phyloP scores from a whole-genome alignment of 805 yeast species.

The Sugiyamaella smithiae region DNA sequence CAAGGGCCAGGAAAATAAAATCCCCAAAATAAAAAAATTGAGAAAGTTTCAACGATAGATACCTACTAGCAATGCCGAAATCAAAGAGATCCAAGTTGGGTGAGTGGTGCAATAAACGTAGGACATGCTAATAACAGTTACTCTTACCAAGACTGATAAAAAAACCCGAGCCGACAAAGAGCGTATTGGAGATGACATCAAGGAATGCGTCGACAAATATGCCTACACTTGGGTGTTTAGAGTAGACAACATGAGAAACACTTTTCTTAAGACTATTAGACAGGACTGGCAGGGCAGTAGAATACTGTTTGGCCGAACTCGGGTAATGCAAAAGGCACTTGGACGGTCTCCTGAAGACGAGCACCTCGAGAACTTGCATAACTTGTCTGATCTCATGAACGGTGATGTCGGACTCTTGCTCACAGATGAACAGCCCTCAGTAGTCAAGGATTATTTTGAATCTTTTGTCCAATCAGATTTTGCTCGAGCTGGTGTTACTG shows the following conservation, averaged over 20 bases:
- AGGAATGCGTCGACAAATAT: conserved; percentile 73
- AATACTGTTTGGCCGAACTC: conserved; percentile 84
- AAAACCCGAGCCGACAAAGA: conserved; percentile 92
- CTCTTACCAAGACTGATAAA: conserved; percentile 93
- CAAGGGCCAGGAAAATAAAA: too few relatives aligned
- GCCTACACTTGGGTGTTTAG: conserved; percentile 81
- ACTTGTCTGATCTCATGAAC: conserved; percentile 56
- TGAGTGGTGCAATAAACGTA: conserved; percentile 21
- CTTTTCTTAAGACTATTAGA: conserved; percentile 90
- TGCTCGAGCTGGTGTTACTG: conserved; percentile 81
- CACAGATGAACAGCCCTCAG: conserved; percentile 83
- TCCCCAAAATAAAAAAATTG: too few relatives aligned
- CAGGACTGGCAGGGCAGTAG: conserved; percentile 90
- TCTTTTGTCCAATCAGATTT: conserved; percentile 77
- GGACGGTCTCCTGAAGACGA: conserved; percentile 89
- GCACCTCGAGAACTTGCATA: conserved; percentile 77
- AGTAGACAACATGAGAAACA: conserved; percentile 91
- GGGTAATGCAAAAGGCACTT: conserved; percentile 87
- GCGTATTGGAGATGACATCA: conserved; percentile 85
- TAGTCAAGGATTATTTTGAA: conserved; percentile 85
- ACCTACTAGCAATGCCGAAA: conserved; percentile 97
- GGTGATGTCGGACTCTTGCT: conserved; percentile 88
- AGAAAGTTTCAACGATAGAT: too few relatives aligned
- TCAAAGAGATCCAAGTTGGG: conserved; percentile 89
- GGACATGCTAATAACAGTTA: conserved; percentile 44